Evolutionary conservation across 352 stramenopile species (phyloP).

Genomic region (Globisporangium ultimum): DNA sequence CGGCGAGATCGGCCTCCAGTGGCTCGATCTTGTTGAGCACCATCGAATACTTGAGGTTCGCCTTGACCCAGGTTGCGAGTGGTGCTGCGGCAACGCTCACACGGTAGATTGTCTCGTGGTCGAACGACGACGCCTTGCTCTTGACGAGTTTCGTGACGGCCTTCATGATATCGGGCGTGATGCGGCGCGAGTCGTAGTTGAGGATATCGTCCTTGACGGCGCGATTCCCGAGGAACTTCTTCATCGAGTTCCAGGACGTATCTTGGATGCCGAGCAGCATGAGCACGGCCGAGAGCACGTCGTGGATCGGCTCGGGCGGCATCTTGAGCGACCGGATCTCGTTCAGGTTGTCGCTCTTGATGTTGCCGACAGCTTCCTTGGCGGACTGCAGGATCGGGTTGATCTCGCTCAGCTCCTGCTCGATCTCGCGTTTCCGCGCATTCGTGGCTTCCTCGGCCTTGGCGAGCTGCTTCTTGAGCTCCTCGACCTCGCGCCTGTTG

Average conservation of each 20-base stretch:
- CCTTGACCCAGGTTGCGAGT: slow-evolving; percentile 94
- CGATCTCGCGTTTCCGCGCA: slow-evolving; percentile 89
- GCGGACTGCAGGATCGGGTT: slow-evolving; percentile 89
- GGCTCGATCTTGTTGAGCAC: slow-evolving; percentile 96
- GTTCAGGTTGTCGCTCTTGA: slow-evolving; percentile 95
- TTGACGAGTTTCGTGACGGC: slow-evolving; percentile 92
- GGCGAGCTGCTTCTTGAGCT: slow-evolving; percentile 89
- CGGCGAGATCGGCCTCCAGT: slow-evolving; percentile 86
- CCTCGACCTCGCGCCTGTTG: slow-evolving; percentile 89
- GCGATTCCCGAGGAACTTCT: slow-evolving; percentile 95
- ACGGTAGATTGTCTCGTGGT: slow-evolving; percentile 92
- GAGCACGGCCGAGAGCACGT: slow-evolving; percentile 93
- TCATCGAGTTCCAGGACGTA: slow-evolving; percentile 96
- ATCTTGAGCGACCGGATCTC: slow-evolving; percentile 95
- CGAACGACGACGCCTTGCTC: slow-evolving; percentile 91
- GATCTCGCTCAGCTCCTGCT: slow-evolving; percentile 91
- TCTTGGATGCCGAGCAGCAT: slow-evolving; percentile 95
- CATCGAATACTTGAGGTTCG: slow-evolving; percentile 94
- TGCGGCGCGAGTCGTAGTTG: slow-evolving; percentile 92
- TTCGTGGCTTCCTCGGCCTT: slow-evolving; percentile 89
- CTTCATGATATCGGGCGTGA: slow-evolving; percentile 89
- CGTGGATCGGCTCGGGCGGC: slow-evolving; percentile 92
- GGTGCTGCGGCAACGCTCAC: slow-evolving; percentile 93
- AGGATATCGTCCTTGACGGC: slow-evolving; percentile 96
- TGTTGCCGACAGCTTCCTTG: slow-evolving; percentile 91